These are phyloP conservation scores for Coniochaeta ligniaria DNA, from an alignment of 2,329 filamentous ascomycete genomes.

Conservation along the genomic window DNA sequence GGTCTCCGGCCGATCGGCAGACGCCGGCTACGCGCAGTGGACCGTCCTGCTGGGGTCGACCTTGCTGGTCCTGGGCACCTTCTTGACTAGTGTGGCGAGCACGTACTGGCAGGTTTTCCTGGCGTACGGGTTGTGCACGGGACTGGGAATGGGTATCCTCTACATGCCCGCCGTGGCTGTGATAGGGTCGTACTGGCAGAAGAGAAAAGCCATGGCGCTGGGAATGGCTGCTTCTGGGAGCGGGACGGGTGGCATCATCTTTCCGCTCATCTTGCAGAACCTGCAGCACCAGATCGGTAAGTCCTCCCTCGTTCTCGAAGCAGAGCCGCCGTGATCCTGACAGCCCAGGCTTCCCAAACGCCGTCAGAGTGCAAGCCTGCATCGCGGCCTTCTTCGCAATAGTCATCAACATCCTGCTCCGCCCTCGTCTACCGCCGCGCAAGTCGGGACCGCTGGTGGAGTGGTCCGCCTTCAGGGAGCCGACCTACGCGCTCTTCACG, in stretches of 20 bases:
- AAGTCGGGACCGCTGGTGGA: conserved; percentile 13
- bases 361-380: not conserved
- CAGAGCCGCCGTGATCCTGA: not conserved
- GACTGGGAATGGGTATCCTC: not conserved
- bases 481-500: conserved; percentile 7
- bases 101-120: conserved; percentile 29
- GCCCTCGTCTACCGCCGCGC: conserved; percentile 7
- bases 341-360: not conserved
- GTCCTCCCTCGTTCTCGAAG: not conserved
- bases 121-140: conserved; percentile 20
- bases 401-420: not conserved
- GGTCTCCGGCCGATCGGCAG: conserved; percentile 19
- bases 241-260: not conserved
- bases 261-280: not conserved
- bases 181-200: not conserved
- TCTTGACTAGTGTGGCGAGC: conserved; percentile 13
- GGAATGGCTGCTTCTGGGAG: not conserved
- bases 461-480: conserved; percentile 7
- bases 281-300: not conserved
- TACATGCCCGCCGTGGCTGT: not conserved
- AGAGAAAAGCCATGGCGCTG: not conserved
- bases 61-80: conserved; percentile 18
- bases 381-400: not conserved
- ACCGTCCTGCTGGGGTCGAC: conserved; percentile 16
- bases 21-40: conserved; percentile 18